A percentile compares a stretch with the other conserved stretches of the same genome.
Conservation (phyloP, 225 moss, liverwort and hornwort species). For the Sphagnum tenellum region DNA sequence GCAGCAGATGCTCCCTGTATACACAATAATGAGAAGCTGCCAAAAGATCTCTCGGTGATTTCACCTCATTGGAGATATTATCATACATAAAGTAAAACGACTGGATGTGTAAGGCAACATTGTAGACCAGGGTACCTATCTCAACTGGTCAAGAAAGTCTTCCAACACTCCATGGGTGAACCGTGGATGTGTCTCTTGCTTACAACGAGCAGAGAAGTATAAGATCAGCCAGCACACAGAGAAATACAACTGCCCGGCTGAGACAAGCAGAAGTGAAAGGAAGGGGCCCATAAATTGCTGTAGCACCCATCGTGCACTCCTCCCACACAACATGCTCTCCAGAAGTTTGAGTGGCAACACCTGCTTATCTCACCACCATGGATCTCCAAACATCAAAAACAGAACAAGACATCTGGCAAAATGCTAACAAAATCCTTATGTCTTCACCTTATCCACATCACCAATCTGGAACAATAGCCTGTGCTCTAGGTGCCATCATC, state of each 20-base stretch:
- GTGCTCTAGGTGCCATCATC: too few relatives aligned
- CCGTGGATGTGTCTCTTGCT: constrained; percentile 37
- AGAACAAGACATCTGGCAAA: too few relatives aligned
- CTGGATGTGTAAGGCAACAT: too few relatives aligned
- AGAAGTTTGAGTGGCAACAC: constrained; percentile 37
- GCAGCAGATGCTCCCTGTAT: too few relatives aligned
- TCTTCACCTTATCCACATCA: too few relatives aligned
- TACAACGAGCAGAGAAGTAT: constrained; percentile 49
- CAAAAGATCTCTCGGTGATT: too few relatives aligned
- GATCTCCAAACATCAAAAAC: too few relatives aligned
- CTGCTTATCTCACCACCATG: constrained; percentile 10
- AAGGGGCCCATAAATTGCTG: constrained; percentile 41
- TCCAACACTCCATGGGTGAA: constrained; percentile 33
- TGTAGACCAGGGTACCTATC: neutral
- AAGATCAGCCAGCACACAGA: constrained; percentile 47
- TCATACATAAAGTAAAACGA: too few relatives aligned
- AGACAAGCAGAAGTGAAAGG: constrained; percentile 33
- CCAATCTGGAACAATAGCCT: too few relatives aligned
- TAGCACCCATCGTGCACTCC: constrained; percentile 42
- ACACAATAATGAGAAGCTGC: too few relatives aligned
- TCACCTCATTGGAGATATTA: too few relatives aligned
- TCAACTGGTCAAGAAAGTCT: constrained; percentile 34
- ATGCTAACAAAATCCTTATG: too few relatives aligned
- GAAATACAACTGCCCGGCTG: constrained; percentile 43
- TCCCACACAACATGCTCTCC: constrained; percentile 40